phyloP scores from a whole-genome alignment of 78 protist genomes.

The Monosiga brevicollis region DNA sequence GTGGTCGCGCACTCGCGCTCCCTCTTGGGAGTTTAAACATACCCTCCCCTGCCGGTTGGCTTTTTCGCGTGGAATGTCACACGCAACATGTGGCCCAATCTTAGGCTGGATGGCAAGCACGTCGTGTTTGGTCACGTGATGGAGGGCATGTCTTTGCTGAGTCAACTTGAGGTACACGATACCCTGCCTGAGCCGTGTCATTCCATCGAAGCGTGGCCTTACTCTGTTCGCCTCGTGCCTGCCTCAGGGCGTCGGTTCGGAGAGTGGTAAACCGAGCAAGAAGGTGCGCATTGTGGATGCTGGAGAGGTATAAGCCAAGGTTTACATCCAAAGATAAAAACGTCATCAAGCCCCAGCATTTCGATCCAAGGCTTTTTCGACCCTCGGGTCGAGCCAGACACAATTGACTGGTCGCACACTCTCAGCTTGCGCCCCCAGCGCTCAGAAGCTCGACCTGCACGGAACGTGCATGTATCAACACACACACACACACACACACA shows the following conservation, averaged over 20 bases:
- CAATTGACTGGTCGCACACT: background rate
- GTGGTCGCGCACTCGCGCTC: background rate
- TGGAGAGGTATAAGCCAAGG: conserved; percentile 15
- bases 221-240: background rate
- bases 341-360: no score
- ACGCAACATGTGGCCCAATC: background rate
- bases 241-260: background rate
- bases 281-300: conserved; percentile 6
- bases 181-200: background rate
- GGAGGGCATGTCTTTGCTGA: conserved; percentile 38
- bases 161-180: background rate
- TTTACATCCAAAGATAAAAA: background rate
- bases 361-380: no score
- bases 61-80: conserved; percentile 11
- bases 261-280: conserved; percentile 6
- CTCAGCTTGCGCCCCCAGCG: background rate
- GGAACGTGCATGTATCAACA: background rate
- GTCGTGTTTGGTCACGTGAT: conserved; percentile 63
- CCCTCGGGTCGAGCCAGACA: no score
- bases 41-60: background rate
- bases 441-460: background rate
- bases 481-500: background rate
- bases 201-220: background rate
- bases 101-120: conserved; percentile 62
- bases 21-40: background rate